phyloP scores from a whole-genome alignment of 495 filamentous ascomycete species.

The Friedmanniomyces endolithicus region DNA sequence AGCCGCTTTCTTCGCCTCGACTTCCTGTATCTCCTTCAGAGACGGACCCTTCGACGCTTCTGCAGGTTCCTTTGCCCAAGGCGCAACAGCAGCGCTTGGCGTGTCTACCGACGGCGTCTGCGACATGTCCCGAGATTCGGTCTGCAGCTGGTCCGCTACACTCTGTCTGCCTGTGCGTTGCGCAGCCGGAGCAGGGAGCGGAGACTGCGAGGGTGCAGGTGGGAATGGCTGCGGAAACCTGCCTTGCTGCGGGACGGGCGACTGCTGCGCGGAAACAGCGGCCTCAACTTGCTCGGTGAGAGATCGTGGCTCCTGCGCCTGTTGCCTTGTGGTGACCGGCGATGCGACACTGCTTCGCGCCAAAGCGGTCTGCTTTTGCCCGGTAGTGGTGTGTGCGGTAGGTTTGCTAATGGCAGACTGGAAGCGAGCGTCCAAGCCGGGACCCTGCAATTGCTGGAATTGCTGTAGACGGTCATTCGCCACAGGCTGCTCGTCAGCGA shows the following conservation, averaged over 20 bases:
- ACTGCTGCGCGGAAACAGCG: slow-evolving; percentile 55
- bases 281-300: slow-evolving; percentile 83
- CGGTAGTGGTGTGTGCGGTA: neutral
- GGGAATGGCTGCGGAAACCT: slow-evolving; percentile 70
- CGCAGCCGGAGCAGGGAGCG: slow-evolving; percentile 73
- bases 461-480: slow-evolving; percentile 50
- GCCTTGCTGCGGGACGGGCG: slow-evolving; percentile 39
- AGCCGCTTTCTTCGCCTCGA: slow-evolving; percentile 86
- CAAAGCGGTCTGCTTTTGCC: slow-evolving; percentile 6
- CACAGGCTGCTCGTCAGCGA: slow-evolving; percentile 39
- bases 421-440: slow-evolving; percentile 14
- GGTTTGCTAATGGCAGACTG: slow-evolving; percentile 5
- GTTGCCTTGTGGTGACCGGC: slow-evolving; percentile 1
- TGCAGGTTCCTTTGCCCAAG: slow-evolving; percentile 79
- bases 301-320: slow-evolving; percentile 38
- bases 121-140: slow-evolving; percentile 57
- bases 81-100: slow-evolving; percentile 50
- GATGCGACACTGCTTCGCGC: slow-evolving; percentile 15
- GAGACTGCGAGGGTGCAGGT: slow-evolving; percentile 60
- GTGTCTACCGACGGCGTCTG: slow-evolving; percentile 49
- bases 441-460: slow-evolving; percentile 42
- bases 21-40: slow-evolving; percentile 91
- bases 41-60: slow-evolving; percentile 79
- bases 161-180: slow-evolving; percentile 65
- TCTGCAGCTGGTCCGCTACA: slow-evolving; percentile 66